Percentiles rank a stretch among this genome's conserved stretches.
phyloP scores from a whole-genome alignment of 2,329 filamentous ascomycete genomes.

The Apiospora malaysiana region DNA sequence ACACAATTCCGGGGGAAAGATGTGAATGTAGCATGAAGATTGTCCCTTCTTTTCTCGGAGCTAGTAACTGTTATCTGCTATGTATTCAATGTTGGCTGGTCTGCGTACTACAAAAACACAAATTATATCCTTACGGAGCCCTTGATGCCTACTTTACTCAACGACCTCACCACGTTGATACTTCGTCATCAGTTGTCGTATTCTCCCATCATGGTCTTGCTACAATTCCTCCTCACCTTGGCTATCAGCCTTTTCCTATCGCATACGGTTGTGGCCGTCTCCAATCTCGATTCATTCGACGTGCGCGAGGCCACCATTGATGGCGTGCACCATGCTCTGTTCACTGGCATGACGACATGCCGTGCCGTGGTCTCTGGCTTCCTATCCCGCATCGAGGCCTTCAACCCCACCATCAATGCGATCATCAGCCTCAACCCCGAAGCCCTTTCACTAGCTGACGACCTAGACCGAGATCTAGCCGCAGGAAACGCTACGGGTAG shows the following conservation, averaged over 20 bases:
- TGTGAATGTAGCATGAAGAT: neutral
- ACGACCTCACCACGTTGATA: neutral
- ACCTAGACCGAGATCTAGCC: conserved; percentile 52
- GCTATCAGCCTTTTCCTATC: neutral
- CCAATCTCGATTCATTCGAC: conserved; percentile 47
- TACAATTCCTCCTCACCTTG: neutral
- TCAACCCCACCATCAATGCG: conserved; percentile 63
- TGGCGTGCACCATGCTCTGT: conserved; percentile 60
- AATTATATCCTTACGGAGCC: neutral
- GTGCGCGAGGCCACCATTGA: conserved; percentile 64
- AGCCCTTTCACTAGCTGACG: conserved; percentile 50
- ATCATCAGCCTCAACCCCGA: conserved; percentile 58
- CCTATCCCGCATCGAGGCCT: conserved; percentile 60
- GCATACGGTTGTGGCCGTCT: neutral
- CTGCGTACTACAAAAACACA: too few species aligned
- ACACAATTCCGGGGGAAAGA: neutral
- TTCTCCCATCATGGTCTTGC: neutral
- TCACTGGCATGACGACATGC: conserved; percentile 58
- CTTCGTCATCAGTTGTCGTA: neutral
- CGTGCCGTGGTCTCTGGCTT: conserved; percentile 60
- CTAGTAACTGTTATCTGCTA: neutral
- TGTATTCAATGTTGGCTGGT: neutral
- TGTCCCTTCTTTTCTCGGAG: too few species aligned
- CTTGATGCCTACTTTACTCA: neutral
- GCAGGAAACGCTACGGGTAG: conserved; percentile 52